Conservation (phyloP, 2,329 filamentous ascomycete species). For the Aspergillus alliaceus region DNA sequence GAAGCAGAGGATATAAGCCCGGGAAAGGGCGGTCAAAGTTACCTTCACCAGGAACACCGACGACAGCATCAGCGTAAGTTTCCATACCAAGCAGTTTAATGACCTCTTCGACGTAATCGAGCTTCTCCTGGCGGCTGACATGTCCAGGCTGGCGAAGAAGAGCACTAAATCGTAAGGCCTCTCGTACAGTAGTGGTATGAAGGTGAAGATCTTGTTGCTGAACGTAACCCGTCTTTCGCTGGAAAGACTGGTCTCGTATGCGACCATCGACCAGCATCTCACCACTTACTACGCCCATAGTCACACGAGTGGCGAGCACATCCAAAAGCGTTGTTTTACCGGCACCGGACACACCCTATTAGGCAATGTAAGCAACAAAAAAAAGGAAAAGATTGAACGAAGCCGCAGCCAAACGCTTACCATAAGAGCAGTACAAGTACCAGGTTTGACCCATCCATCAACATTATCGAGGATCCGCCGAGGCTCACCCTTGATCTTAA, state of each 20-base stretch:
- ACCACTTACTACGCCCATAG: slow-evolving; percentile 84
- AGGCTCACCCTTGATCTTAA: slow-evolving; percentile 73
- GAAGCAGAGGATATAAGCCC: neutral
- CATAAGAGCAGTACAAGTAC: slow-evolving; percentile 87
- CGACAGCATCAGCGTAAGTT: slow-evolving; percentile 83
- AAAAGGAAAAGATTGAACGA: slow-evolving; percentile 11
- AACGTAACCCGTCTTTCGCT: slow-evolving; percentile 88
- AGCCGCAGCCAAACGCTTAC: slow-evolving; percentile 30
- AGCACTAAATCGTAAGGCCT: slow-evolving; percentile 84
- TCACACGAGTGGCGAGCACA: slow-evolving; percentile 79
- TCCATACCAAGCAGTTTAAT: slow-evolving; percentile 90
- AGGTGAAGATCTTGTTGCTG: slow-evolving; percentile 92
- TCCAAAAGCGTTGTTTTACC: slow-evolving; percentile 91
- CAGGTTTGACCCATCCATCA: slow-evolving; percentile 91
- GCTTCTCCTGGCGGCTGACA: slow-evolving; percentile 72
- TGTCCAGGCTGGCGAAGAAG: slow-evolving; percentile 78
- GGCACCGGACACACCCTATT: slow-evolving; percentile 76
- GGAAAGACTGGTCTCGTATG: slow-evolving; percentile 76
- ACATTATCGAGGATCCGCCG: slow-evolving; percentile 80
- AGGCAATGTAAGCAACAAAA: slow-evolving; percentile 27
- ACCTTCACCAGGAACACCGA: slow-evolving; percentile 87
- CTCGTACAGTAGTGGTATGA: slow-evolving; percentile 79
- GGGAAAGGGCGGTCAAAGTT: neutral
- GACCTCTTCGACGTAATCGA: slow-evolving; percentile 84
- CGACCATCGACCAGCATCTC: slow-evolving; percentile 81